Evolutionary conservation across 768 basidiomycete species (phyloP).

Genomic region (Stropharia rugosoannulata): DNA sequence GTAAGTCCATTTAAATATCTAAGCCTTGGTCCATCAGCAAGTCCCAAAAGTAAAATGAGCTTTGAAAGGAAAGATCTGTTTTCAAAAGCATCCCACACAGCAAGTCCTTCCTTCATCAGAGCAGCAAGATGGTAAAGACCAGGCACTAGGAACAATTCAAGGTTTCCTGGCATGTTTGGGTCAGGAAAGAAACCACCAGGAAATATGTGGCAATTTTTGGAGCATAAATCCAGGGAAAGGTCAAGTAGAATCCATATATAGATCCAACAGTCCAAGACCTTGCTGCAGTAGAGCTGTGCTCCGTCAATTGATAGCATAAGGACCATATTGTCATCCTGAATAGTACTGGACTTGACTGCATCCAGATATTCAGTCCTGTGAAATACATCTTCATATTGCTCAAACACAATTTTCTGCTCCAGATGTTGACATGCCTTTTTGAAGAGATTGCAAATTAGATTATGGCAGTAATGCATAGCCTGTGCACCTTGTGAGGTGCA

Average conservation of each 20-base stretch:
- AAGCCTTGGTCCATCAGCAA: slow-evolving; percentile 33
- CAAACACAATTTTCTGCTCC: neutral
- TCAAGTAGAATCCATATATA: slow-evolving; percentile 37
- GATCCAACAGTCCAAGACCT: slow-evolving; percentile 31
- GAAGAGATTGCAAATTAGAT: slow-evolving; percentile 20
- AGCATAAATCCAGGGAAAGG: slow-evolving; percentile 23
- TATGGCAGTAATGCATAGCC: slow-evolving; percentile 13
- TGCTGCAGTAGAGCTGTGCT: slow-evolving; percentile 28
- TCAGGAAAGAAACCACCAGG: slow-evolving; percentile 23
- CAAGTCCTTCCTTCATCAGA: slow-evolving; percentile 6
- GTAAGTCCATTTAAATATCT: slow-evolving; percentile 21
- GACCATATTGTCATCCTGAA: slow-evolving; percentile 9
- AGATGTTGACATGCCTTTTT: slow-evolving; percentile 11
- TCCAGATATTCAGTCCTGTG: neutral
- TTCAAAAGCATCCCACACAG: slow-evolving; percentile 29
- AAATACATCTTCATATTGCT: neutral
- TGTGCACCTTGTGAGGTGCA: slow-evolving; percentile 23
- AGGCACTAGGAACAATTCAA: slow-evolving; percentile 19
- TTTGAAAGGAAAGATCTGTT: slow-evolving; percentile 13
- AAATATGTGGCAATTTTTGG: slow-evolving; percentile 28
- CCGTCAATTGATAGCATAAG: slow-evolving; percentile 28
- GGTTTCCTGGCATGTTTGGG: slow-evolving; percentile 20
- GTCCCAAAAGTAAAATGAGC: slow-evolving; percentile 7
- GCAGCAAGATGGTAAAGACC: slow-evolving; percentile 15
- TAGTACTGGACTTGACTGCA: neutral